phyloP scores from a whole-genome alignment of 331 rosid species.

The Malus hybrid region DNA sequence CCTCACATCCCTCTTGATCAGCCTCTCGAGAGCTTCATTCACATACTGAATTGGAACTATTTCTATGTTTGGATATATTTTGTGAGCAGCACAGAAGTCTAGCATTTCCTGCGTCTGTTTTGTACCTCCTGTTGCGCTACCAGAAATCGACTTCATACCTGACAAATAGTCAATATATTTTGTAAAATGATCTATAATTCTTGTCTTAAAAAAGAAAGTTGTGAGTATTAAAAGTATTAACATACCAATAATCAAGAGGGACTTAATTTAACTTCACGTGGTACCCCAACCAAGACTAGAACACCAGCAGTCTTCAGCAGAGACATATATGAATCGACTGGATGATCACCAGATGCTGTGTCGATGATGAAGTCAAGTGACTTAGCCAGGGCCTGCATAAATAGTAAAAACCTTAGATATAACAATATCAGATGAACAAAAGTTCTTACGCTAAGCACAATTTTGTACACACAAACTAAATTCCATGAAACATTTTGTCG shows the following conservation, averaged over 20 bases:
- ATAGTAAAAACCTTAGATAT: background rate
- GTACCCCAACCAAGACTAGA: conserved; percentile 53
- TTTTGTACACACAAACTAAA: too few relatives aligned
- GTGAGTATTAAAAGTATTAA: conserved; percentile 29
- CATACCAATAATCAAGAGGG: conserved; percentile 11
- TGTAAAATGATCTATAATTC: background rate
- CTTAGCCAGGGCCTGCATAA: conserved; percentile 38
- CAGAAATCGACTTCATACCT: conserved; percentile 51
- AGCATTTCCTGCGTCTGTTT: conserved; percentile 62
- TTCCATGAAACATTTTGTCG: too few relatives aligned
- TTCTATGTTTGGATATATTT: conserved; percentile 54
- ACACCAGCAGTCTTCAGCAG: conserved; percentile 55
- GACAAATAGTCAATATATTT: background rate
- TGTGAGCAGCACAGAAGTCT: conserved; percentile 54
- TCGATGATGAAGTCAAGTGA: conserved; percentile 68
- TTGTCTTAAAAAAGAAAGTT: background rate
- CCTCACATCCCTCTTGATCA: conserved; percentile 50
- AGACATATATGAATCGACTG: conserved; percentile 59
- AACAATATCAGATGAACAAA: background rate
- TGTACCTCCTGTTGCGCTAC: conserved; percentile 61
- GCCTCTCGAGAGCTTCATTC: conserved; percentile 68
- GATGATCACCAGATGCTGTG: conserved; percentile 76
- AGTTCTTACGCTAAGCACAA: too few relatives aligned
- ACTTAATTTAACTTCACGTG: conserved; percentile 55
- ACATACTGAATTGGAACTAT: conserved; percentile 58